phyloP scores from a whole-genome alignment of 106 monocot genomes.

The Phalaenopsis aphrodite region DNA sequence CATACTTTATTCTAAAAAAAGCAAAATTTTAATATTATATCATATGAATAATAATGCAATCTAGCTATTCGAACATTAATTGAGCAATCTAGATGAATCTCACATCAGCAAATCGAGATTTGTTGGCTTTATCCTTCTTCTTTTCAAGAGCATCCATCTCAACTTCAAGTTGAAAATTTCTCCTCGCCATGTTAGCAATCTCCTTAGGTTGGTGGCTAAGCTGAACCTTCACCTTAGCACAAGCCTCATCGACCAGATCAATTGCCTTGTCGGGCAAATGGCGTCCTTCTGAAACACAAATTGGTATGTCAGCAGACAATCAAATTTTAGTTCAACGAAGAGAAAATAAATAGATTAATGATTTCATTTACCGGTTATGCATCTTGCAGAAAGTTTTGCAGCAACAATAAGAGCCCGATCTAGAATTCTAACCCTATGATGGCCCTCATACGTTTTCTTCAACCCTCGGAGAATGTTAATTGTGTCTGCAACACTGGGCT shows the following conservation, averaged over 20 bases:
- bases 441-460: constrained; percentile 66
- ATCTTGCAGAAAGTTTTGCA: constrained; percentile 50
- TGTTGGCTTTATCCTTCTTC: constrained; percentile 92
- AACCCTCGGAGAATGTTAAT: constrained; percentile 52
- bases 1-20: too few relatives aligned
- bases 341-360: background rate
- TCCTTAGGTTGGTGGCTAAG: constrained; percentile 27
- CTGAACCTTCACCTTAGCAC: constrained; percentile 70
- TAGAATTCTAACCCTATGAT: constrained; percentile 55
- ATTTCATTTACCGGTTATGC: constrained; percentile 38
- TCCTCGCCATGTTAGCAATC: constrained; percentile 30
- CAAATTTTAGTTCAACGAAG: background rate
- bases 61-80: background rate
- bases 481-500: constrained; percentile 47
- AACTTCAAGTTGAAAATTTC: constrained; percentile 75
- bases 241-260: constrained; percentile 91
- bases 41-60: too few relatives aligned
- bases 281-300: constrained; percentile 37
- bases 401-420: constrained; percentile 62
- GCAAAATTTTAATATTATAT: too few relatives aligned
- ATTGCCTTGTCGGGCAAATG: constrained; percentile 94
- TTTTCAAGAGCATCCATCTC: constrained; percentile 91
- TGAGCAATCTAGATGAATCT: background rate
- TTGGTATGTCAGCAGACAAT: background rate
- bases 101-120: constrained; percentile 77